Evolutionary conservation across 192 early-diverging fungal species (phyloP), one percentile per base, ranked within the genome.

Genomic region (Borealophlyctis nickersoniae): DNA sequence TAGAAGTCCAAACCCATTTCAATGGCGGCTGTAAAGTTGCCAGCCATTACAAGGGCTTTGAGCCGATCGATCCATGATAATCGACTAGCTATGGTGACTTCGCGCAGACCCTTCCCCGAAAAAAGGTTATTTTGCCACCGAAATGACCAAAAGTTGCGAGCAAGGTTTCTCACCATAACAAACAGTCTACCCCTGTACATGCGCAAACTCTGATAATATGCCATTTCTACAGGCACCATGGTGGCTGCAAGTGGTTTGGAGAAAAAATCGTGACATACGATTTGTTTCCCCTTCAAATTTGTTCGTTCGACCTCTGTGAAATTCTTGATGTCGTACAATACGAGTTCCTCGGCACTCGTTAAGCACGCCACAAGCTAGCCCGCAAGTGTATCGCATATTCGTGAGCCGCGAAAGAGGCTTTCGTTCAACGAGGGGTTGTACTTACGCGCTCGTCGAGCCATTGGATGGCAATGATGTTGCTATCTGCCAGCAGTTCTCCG

Each of bases 31-130:
- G 62, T 58, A 55, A 79, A 83, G 45, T 76, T 52, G 39, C 79
- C 81, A 9, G 52, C 19, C 51, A 69, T 62, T 9, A 81, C 71
- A 24, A 83, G 62, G 19, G 70, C 68, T 30, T 72, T 62, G 23
- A 81, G n/a, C 16, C 81, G 58, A 24, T 77, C 75, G 23, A 24
- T 70, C 81, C 81, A 83, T 26, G 63, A 53, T 4, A 78, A 51
- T 9, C 69, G 66, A 32, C 70, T 72, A 2, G 58, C 77, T 26
- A 77, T 60, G 30, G 51, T 51, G 0, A 81, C 23, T 36, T 63
- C 62, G 7, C 73, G 60, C 35, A 50, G 30, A 23, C 72, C 72
- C 71, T 73, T 32, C n/a, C n/a, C 0, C n/a, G 48, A n/a, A 50
- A 23, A 27, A 27, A 53, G n/a, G n/a, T n/a, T n/a, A n/a, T n/a